A percentile compares a stretch with the other conserved stretches of the same genome.
Evolutionary conservation across 2,329 filamentous ascomycete genomes (phyloP).

Genomic region (Verruconis gallopava): DNA sequence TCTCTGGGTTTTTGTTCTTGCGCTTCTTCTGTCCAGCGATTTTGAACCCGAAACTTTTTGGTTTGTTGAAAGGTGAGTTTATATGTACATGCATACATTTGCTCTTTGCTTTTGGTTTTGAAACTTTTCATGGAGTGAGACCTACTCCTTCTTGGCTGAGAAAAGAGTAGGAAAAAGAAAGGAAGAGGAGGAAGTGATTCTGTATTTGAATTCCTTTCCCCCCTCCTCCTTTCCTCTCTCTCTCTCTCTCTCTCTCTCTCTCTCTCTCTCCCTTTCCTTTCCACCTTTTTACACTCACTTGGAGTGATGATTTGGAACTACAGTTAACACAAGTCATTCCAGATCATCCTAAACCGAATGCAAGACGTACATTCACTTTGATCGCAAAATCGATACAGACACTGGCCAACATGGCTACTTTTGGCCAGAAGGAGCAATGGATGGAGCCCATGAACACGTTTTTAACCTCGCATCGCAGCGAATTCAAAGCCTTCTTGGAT

Average conservation of each 20-base stretch:
- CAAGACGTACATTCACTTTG: conserved; percentile 78
- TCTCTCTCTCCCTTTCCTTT: background rate
- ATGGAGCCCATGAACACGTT: conserved; percentile 98
- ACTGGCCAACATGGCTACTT: conserved; percentile 77
- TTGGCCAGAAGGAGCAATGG: conserved; percentile 93
- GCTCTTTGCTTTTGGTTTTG: conserved; percentile 1
- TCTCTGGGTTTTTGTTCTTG: conserved; percentile 87
- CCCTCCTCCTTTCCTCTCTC: too few species aligned
- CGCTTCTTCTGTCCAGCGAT: conserved; percentile 96
- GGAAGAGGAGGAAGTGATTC: too few species aligned
- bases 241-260: background rate
- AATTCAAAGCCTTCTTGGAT: conserved; percentile 81
- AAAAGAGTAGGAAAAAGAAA: too few species aligned
- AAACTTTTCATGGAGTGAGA: background rate
- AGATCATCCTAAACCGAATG: conserved; percentile 61
- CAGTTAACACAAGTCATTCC: background rate
- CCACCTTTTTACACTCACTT: background rate
- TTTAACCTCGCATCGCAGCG: conserved; percentile 57
- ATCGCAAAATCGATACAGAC: conserved; percentile 89
- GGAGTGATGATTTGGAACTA: background rate
- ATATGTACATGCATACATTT: background rate
- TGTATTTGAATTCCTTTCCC: too few species aligned
- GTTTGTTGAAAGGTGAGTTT: conserved; percentile 54
- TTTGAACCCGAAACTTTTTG: conserved; percentile 86
- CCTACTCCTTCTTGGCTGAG: too few species aligned